phyloP scores from a whole-genome alignment of 139 green algal species.

The Chlorella sp. region DNA sequence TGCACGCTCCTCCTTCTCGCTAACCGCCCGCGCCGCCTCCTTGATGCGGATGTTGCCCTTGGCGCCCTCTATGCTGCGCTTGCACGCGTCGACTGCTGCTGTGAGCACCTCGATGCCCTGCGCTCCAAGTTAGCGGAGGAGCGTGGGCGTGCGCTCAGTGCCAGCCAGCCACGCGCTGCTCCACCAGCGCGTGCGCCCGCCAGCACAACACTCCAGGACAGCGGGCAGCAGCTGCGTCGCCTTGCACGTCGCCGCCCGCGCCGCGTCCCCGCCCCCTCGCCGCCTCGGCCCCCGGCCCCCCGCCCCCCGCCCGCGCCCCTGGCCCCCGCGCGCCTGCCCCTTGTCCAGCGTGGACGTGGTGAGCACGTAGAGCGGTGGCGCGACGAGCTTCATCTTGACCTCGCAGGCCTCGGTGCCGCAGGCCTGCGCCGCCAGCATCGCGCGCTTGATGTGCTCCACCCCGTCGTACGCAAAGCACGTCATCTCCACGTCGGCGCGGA shows the following conservation, averaged over 20 bases:
- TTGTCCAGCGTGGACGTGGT: slow-evolving; percentile 97
- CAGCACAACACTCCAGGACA: too few species aligned
- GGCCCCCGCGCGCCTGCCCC: slow-evolving; percentile 32
- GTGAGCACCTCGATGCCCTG: slow-evolving; percentile 69
- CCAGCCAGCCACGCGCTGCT: too few species aligned
- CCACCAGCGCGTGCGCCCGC: too few species aligned
- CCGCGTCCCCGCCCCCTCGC: not conserved
- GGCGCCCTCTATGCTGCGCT: slow-evolving; percentile 71
- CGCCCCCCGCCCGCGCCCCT: not conserved
- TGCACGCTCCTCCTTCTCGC: slow-evolving; percentile 90
- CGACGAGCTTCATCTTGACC: slow-evolving; percentile 97
- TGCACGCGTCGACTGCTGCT: slow-evolving; percentile 75
- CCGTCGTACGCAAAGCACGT: slow-evolving; percentile 98
- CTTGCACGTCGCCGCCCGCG: too few species aligned
- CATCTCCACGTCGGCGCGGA: slow-evolving; percentile 97
- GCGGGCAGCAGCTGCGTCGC: too few species aligned
- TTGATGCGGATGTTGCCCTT: slow-evolving; percentile 94
- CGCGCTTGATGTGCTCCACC: slow-evolving; percentile 95
- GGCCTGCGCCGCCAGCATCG: slow-evolving; percentile 76
- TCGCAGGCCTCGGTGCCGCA: slow-evolving; percentile 77
- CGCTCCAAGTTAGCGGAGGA: slow-evolving; percentile 27
- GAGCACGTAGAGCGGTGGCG: slow-evolving; percentile 97
- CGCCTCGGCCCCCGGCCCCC: not conserved
- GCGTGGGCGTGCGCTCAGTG: too few species aligned
- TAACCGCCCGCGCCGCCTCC: slow-evolving; percentile 91